phyloP scores from a whole-genome alignment of 176 grass and related monocot genomes.

The Zoysia japonica region DNA sequence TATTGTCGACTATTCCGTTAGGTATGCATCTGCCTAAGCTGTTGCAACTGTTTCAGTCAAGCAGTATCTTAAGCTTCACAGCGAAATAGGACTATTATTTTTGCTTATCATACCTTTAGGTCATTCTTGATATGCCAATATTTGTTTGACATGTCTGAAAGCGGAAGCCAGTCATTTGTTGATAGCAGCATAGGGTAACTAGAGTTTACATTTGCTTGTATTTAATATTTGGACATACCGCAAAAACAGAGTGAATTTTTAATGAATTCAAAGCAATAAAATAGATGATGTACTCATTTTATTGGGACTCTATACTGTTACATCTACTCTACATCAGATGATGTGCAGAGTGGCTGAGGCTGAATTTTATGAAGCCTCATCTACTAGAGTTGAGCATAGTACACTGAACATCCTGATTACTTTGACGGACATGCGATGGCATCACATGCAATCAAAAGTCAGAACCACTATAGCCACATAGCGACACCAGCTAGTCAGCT shows the following conservation, averaged over 20 bases:
- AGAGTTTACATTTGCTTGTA: background rate
- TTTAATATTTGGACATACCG: background rate
- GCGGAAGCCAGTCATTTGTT: background rate
- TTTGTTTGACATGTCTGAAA: background rate
- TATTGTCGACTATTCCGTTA: slow-evolving; percentile 76
- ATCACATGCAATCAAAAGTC: background rate
- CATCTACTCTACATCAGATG: background rate
- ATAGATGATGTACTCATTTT: background rate
- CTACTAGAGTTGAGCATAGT: background rate
- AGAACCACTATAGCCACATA: too few relatives aligned
- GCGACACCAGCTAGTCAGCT: too few relatives aligned
- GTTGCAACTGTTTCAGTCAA: background rate
- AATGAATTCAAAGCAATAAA: background rate
- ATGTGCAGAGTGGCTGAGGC: background rate
- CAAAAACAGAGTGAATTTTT: background rate
- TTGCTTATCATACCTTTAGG: background rate
- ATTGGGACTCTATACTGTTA: background rate
- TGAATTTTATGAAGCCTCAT: background rate
- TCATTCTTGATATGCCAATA: background rate
- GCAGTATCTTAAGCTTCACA: background rate
- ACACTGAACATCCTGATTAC: background rate
- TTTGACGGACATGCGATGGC: background rate
- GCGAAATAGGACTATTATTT: background rate
- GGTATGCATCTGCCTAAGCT: slow-evolving; percentile 44
- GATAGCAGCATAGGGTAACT: background rate